These are phyloP conservation scores for Pythium phragmiticola DNA, from an alignment of 352 stramenopile species.

Conservation along the genomic window DNA sequence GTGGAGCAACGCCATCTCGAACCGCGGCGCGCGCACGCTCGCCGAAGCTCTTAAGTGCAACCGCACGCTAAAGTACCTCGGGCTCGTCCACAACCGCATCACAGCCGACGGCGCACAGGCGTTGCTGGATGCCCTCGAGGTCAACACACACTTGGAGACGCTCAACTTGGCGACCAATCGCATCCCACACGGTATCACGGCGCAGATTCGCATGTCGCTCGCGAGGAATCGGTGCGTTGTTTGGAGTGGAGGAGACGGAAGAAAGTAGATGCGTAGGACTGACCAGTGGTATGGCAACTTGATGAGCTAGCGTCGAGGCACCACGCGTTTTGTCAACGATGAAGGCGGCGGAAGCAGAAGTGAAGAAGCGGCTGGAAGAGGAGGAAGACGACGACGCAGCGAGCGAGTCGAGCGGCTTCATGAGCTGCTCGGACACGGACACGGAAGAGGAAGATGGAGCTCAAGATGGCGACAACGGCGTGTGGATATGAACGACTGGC, in stretches of 20 bases:
- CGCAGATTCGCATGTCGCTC: conserved; percentile 48
- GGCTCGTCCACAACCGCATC: conserved; percentile 63
- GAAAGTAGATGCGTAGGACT: background rate
- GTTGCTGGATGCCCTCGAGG: conserved; percentile 58
- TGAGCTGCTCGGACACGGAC: conserved; percentile 60
- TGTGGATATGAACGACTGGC: conserved; percentile 35
- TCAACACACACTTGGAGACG: conserved; percentile 63
- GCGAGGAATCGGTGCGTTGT: conserved; percentile 50
- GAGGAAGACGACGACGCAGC: conserved; percentile 27
- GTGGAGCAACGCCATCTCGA: conserved; percentile 62
- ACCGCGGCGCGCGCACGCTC: conserved; percentile 44
- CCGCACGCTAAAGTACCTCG: conserved; percentile 55
- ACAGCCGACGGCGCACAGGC: conserved; percentile 40
- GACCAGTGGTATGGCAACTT: background rate
- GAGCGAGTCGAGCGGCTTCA: conserved; percentile 53
- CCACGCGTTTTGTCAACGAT: conserved; percentile 37
- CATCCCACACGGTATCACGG: conserved; percentile 38
- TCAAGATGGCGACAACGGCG: conserved; percentile 41
- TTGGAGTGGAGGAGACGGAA: background rate
- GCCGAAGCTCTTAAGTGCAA: conserved; percentile 67
- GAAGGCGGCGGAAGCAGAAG: conserved; percentile 39
- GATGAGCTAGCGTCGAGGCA: conserved; percentile 20
- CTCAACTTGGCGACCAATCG: conserved; percentile 59
- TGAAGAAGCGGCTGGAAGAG: conserved; percentile 33
- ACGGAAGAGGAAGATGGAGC: conserved; percentile 15